These are phyloP conservation scores for Fusarium sp. DNA, from an alignment of 2,329 filamentous ascomycete species.

Conservation along the genomic window DNA sequence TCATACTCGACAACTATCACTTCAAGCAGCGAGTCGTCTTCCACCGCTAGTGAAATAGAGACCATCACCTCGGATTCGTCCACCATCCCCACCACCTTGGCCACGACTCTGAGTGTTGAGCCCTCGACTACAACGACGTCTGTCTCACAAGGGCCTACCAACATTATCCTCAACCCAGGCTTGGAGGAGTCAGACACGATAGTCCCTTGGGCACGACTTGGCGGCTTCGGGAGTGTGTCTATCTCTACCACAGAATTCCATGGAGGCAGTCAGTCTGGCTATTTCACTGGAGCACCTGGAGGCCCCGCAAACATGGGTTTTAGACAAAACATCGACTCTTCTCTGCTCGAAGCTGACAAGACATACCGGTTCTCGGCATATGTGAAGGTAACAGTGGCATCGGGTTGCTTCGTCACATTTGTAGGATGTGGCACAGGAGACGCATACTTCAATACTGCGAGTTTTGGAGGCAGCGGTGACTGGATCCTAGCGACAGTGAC, in stretches of 20 bases:
- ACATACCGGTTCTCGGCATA: neutral
- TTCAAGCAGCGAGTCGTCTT: neutral
- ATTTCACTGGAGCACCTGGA: neutral
- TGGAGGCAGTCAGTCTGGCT: neutral
- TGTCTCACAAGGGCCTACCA: neutral
- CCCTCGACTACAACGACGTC: neutral
- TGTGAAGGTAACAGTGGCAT: neutral
- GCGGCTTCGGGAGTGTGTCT: neutral
- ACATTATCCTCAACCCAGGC: neutral
- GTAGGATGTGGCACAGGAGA: neutral
- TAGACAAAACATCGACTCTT: neutral
- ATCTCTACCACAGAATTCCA: neutral
- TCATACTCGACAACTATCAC: neutral
- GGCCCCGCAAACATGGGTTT: neutral
- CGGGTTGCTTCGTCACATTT: neutral
- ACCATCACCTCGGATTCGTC: neutral
- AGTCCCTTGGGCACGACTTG: neutral
- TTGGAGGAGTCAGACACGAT: neutral
- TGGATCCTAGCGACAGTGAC: neutral
- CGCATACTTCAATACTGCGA: neutral
- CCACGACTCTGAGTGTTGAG: neutral
- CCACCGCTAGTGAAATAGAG: neutral
- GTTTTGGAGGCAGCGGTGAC: neutral
- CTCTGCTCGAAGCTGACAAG: conserved; percentile 1
- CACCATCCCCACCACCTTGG: neutral